Conservation (phyloP, 2,329 filamentous ascomycete genomes). For the Aspergillus oerlinghausenensis region DNA sequence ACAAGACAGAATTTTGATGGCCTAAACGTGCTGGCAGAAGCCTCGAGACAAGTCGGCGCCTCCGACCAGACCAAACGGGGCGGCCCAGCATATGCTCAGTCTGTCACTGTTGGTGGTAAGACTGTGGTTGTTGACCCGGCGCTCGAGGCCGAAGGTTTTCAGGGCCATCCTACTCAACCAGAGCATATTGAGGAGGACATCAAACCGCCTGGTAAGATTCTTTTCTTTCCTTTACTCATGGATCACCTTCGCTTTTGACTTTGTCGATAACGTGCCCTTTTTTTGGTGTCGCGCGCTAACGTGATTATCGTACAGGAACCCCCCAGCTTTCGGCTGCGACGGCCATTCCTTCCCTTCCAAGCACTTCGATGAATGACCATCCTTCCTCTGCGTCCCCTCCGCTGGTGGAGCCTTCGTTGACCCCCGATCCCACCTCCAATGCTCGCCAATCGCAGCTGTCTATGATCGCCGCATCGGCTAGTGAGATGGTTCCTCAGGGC, state of each 20-base stretch:
- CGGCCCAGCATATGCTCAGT: conserved; percentile 35
- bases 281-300: conserved; percentile 11
- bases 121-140: conserved; percentile 41
- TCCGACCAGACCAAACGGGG: conserved; percentile 43
- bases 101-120: conserved; percentile 38
- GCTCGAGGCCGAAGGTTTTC: conserved; percentile 38
- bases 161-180: conserved; percentile 25
- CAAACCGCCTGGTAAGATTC: conserved; percentile 19
- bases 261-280: background rate
- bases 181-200: conserved; percentile 24
- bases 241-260: background rate
- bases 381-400: conserved; percentile 32
- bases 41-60: conserved; percentile 70
- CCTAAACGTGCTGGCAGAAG: conserved; percentile 81
- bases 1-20: conserved; percentile 67
- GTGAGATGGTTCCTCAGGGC: conserved; percentile 41
- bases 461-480: conserved; percentile 44
- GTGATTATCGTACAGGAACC: conserved; percentile 18
- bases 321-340: conserved; percentile 27
- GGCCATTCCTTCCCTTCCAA: conserved; percentile 29
- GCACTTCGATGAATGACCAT: conserved; percentile 27
- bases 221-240: background rate
- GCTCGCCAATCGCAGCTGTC: conserved; percentile 41
- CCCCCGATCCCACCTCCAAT: conserved; percentile 32
- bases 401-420: conserved; percentile 29